Conservation (phyloP, 768 basidiomycete species). For the Ephemerocybe angulata region DNA sequence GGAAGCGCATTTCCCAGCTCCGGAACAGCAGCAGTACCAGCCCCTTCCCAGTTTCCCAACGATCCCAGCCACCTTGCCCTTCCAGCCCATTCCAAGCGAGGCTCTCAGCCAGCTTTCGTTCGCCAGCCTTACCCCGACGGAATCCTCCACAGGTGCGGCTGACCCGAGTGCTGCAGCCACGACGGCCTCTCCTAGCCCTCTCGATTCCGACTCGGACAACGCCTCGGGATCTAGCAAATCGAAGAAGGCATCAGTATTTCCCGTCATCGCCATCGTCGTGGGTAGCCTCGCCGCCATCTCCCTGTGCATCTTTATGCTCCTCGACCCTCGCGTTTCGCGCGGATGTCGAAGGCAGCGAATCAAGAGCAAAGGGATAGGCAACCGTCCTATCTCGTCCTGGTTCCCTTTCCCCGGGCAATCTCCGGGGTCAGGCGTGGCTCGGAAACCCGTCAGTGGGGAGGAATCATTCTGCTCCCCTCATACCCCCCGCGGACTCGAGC, state of each 20-base stretch:
- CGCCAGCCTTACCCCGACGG: too few relatives aligned
- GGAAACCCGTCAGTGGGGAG: background rate
- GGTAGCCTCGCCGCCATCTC: background rate
- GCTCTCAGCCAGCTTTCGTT: too few relatives aligned
- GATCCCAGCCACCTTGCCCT: too few relatives aligned
- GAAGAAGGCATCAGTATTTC: background rate
- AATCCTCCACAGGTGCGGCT: too few relatives aligned
- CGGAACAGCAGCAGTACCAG: too few relatives aligned
- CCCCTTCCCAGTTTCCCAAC: too few relatives aligned
- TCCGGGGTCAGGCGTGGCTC: background rate
- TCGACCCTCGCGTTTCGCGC: constrained; percentile 7
- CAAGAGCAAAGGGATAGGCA: background rate
- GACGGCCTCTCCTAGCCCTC: too few relatives aligned
- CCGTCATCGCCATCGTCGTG: background rate
- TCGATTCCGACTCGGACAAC: background rate
- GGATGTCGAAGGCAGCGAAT: background rate
- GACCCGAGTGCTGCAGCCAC: too few relatives aligned
- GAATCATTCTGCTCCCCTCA: too few relatives aligned
- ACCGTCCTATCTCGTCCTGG: constrained; percentile 11
- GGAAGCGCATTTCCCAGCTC: too few relatives aligned
- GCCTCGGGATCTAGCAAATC: background rate
- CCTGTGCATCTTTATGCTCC: background rate
- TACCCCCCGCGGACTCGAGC: background rate
- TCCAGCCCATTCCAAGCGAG: too few relatives aligned
- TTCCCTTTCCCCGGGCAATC: constrained; percentile 5